Evolutionary conservation across 116 monocot genomes (phyloP).

Genomic region (Phalaenopsis hybrid): DNA sequence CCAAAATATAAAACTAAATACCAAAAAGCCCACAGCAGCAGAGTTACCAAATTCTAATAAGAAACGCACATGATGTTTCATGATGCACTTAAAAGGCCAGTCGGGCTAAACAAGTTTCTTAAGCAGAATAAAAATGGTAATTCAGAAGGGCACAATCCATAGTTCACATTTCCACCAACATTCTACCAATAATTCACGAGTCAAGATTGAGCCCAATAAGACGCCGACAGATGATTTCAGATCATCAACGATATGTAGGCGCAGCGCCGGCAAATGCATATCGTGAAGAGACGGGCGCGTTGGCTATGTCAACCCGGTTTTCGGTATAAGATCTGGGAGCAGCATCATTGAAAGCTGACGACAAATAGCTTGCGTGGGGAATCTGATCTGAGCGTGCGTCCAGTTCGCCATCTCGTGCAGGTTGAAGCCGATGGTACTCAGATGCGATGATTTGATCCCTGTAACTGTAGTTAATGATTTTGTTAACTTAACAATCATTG

Average conservation of each 20-base stretch:
- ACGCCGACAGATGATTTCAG: not conserved
- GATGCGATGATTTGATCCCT: not conserved
- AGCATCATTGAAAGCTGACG: not conserved
- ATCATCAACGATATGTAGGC: not conserved
- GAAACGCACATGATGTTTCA: too few relatives aligned
- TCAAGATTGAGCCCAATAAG: not conserved
- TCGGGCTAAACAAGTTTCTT: not conserved
- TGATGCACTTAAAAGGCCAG: not conserved
- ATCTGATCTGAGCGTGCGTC: not conserved
- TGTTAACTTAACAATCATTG: too few relatives aligned
- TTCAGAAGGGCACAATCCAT: not conserved
- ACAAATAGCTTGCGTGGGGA: not conserved
- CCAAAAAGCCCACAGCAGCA: too few relatives aligned
- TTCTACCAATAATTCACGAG: not conserved
- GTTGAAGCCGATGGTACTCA: not conserved
- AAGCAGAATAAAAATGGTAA: not conserved
- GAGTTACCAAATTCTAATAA: too few relatives aligned
- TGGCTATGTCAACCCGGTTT: not conserved
- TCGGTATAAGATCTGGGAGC: not conserved
- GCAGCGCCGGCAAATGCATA: constrained; percentile 7
- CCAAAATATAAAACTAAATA: too few relatives aligned
- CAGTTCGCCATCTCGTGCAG: not conserved
- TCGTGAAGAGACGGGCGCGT: constrained; percentile 4
- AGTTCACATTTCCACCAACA: not conserved
- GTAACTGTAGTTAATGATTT: not conserved